Conservation (phyloP, 164 flowering plant genomes). For the Dillenia suffruticosa region DNA sequence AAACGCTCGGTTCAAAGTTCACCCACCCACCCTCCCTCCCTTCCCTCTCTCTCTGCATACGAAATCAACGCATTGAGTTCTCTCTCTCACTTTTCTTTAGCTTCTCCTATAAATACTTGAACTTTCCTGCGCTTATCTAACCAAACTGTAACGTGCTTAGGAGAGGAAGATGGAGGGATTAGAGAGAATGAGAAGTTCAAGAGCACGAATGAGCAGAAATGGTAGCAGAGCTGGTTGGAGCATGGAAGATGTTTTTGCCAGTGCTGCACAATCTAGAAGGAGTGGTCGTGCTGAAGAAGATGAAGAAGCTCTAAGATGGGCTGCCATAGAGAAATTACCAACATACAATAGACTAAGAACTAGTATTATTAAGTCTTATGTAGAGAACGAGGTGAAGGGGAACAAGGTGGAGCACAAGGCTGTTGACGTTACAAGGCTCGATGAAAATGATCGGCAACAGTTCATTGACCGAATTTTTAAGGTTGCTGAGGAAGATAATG, state of each 20-base stretch:
- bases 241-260: slow-evolving; percentile 56
- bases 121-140: too few species aligned
- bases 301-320: slow-evolving; percentile 88
- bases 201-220: slow-evolving; percentile 16
- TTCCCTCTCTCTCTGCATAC: too few species aligned
- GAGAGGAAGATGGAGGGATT: slow-evolving; percentile 25
- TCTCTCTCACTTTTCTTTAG: too few species aligned
- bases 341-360: slow-evolving; percentile 83
- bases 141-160: neutral
- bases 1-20: too few species aligned
- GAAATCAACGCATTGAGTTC: too few species aligned
- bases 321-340: slow-evolving; percentile 83
- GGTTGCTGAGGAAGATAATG: slow-evolving; percentile 91
- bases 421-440: slow-evolving; percentile 69
- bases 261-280: slow-evolving; percentile 27
- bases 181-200: slow-evolving; percentile 20
- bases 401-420: slow-evolving; percentile 32
- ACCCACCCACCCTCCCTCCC: too few species aligned
- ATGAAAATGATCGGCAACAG: slow-evolving; percentile 43
- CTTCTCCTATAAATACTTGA: too few species aligned
- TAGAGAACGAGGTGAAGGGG: slow-evolving; percentile 19
- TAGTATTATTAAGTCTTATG: slow-evolving; percentile 54
- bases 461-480: slow-evolving; percentile 68
- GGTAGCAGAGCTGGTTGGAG: slow-evolving; percentile 47
- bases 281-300: slow-evolving; percentile 48